Conservation (phyloP, 2,329 filamentous ascomycete genomes). For the Scedosporium aurantiacum region DNA sequence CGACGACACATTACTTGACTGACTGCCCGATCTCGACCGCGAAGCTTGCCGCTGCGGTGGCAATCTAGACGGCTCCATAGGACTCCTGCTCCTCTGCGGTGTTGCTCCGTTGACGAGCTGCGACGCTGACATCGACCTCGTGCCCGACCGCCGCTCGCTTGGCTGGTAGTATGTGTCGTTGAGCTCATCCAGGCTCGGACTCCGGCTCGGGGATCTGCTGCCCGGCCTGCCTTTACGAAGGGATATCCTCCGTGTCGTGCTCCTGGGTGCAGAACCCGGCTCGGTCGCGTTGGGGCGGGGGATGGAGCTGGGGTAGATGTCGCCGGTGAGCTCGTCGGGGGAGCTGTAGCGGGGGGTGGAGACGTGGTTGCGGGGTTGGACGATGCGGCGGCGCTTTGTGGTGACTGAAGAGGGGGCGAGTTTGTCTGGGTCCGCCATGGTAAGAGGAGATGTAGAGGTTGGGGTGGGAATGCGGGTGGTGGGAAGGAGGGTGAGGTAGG, state of each 20-base stretch:
- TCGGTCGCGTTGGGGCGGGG: neutral
- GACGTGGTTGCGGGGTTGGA: neutral
- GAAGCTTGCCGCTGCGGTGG: neutral
- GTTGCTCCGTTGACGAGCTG: neutral
- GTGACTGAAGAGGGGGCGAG: neutral
- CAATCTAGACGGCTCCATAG: neutral
- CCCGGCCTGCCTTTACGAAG: constrained; percentile 6
- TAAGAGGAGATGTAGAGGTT: neutral
- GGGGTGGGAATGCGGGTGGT: neutral
- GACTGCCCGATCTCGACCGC: neutral
- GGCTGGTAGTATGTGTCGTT: constrained; percentile 12
- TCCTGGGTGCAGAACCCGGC: neutral
- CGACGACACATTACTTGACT: neutral
- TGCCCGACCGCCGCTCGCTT: neutral
- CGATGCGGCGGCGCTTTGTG: neutral
- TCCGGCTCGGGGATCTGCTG: constrained; percentile 12
- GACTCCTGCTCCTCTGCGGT: neutral
- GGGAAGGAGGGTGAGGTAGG: neutral
- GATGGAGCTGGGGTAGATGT: neutral
- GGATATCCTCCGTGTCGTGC: constrained; percentile 9
- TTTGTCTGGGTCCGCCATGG: constrained; percentile 2
- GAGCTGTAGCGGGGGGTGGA: constrained; percentile 3
- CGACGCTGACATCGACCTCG: neutral
- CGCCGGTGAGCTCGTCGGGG: constrained; percentile 6
- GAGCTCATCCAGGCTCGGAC: constrained; percentile 14